Base-by-base conservation (phyloP, 2,329 filamentous ascomycete species). In the Fusarium oligoseptatum region DNA sequence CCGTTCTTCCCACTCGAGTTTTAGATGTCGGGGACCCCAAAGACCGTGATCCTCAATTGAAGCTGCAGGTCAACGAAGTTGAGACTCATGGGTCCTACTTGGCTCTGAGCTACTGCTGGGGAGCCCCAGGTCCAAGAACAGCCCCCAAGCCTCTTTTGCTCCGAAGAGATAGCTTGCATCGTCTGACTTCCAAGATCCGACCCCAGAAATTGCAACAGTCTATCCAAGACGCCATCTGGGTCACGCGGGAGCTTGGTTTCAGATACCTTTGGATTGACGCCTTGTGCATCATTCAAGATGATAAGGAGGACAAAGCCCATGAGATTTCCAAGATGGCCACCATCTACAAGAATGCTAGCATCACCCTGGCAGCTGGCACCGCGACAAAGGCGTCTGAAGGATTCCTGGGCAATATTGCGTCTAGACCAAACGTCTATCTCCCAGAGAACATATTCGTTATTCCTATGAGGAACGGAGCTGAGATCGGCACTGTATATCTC, bases 71-170 rank as follows among this genome's bases (percentile, higher is more conserved):
- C 6, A 61, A 61, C 20, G 41, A 61, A 0, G 11, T 8, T 6
- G 58, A 61, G 10, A 61, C 41, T 8, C 58, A 17, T 34, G 58
- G 39, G 1, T 2, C 9, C 2, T 61, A 61, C 8, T 43, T 61
- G 20, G 58, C 39, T 14, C 15, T 61, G 41, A 61, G 58, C 29
- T 61, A 61, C 15, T 61, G 58, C 41, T 61, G 58, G 58, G 58
- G 58, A 10, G n/a, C 48, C 4, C 58, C 8, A 15, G 17, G 6
- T 2, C n/a, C n/a, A 7, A 5, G 12, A 7, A 3, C 57, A 43
- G 11, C 7, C 1, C 3, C 15, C 3, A 3, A 41, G 9, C 55
- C 55, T n/a, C 20, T 58, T 6, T 58, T 39, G 34, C 22, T 58
- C 5, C 34, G 55, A 15, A 36, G 6, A 11, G 29, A 60, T 11